Conservation (phyloP, 768 basidiomycete species). For the Lactifluus rugatus region DNA sequence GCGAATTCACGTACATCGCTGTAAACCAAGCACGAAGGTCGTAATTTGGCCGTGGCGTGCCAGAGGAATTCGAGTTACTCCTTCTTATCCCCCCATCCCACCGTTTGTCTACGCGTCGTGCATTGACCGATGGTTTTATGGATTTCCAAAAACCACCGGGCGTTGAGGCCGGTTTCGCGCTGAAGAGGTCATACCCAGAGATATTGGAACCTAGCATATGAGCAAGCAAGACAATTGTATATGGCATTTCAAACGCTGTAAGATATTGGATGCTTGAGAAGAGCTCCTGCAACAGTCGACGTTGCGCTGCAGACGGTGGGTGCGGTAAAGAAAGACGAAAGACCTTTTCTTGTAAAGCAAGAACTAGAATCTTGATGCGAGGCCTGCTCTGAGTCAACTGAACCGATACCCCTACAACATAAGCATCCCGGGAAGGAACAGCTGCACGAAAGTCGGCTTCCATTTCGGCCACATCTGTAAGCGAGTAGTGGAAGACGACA, state of each 20-base stretch:
- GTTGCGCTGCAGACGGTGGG: neutral
- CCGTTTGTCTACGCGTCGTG: too few relatives aligned
- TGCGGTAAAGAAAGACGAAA: neutral
- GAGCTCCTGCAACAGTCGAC: neutral
- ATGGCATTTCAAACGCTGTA: constrained; percentile 11
- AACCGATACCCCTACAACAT: neutral
- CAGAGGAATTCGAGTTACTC: neutral
- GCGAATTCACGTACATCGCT: constrained; percentile 1
- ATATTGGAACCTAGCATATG: neutral
- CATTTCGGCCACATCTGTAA: neutral
- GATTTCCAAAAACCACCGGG: neutral
- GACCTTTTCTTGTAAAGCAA: neutral
- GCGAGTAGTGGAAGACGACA: neutral
- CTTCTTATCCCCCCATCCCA: too few relatives aligned
- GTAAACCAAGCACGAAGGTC: constrained; percentile 14
- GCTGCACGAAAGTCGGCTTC: neutral
- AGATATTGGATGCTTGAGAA: constrained; percentile 6
- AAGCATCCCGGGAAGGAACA: neutral
- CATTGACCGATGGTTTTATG: too few relatives aligned
- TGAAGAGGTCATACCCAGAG: constrained; percentile 8
- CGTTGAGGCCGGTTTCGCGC: too few relatives aligned
- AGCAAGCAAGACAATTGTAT: neutral
- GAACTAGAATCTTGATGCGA: neutral
- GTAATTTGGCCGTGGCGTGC: neutral
- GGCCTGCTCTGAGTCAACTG: neutral